Evolutionary conservation across 2,329 filamentous ascomycete species (phyloP), one percentile per base, ranked within the genome.

Genomic region (Fusarium stilboides): DNA sequence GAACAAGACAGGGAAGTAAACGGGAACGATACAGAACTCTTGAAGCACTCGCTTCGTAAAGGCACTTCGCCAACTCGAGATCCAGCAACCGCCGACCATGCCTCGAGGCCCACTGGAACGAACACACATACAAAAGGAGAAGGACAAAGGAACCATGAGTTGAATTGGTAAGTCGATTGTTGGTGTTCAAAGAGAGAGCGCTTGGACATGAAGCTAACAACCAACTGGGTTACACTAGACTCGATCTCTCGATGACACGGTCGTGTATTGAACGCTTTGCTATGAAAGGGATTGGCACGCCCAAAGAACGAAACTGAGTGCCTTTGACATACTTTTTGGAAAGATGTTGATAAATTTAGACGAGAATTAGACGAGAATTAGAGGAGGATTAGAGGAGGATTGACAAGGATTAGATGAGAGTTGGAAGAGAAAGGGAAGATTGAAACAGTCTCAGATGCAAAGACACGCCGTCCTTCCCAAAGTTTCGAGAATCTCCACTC

Each of bases 401-500:
- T n/a, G n/a, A n/a, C n/a, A n/a, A n/a, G n/a, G n/a, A n/a, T 40
- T 34, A 5, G 33, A 36, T 42, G 14, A 31, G 8, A 39, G 19
- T 19, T 34, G 36, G 50, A 31, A 20, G 13, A 36, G 13, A 22
- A 28, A 34, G 28, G 28, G 17, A 34, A 57, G 6, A 49, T 43
- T 62, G 22, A 37, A 44, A 49, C 37, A 20, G 50, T 15, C 54
- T 69, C 66, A 63, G 47, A 59, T 52, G 28, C 50, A 19, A 62
- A 5, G 24, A 62, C 45, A 52, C 34, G 40, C 12, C 31, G 37
- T 45, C 44, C 31, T n/a, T 57, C 22, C 15, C 13, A 14, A 34
- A 34, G 33, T 46, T 15, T 14, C 19, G 26, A 8, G 15, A 4
- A 47, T 46, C 46, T 66, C 68, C 69, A 62, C 68, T 50, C 20